phyloP scores from a whole-genome alignment of 2,329 filamentous ascomycete genomes.

The Macrophomina pseudophaseolina region DNA sequence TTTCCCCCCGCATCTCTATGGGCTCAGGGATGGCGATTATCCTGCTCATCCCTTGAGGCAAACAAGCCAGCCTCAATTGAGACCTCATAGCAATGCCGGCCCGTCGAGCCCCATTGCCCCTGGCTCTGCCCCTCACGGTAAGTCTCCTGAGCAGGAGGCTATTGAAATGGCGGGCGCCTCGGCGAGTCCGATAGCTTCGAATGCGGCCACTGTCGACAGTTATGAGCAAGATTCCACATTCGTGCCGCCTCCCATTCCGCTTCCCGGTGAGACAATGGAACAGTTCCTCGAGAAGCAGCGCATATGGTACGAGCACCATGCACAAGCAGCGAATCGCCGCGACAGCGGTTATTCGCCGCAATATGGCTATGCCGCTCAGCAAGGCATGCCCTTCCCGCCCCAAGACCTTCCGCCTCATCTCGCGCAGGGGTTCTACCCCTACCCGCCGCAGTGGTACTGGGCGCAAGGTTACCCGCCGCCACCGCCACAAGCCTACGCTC shows the following conservation, averaged over 20 bases:
- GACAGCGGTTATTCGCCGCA: constrained; percentile 22
- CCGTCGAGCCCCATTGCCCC: constrained; percentile 8
- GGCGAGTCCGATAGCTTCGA: neutral
- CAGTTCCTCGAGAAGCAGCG: constrained; percentile 17
- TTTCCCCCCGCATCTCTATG: constrained; percentile 12
- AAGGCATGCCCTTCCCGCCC: constrained; percentile 1
- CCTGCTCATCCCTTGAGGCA: neutral
- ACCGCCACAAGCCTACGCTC: constrained; percentile 1
- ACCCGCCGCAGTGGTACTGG: constrained; percentile 18
- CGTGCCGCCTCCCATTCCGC: constrained; percentile 5
- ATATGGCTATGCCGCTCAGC: neutral
- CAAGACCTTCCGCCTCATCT: neutral
- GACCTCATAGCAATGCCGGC: neutral
- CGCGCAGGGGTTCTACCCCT: constrained; percentile 9
- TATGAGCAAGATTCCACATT: neutral
- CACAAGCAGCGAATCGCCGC: neutral
- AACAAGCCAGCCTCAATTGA: constrained; percentile 10
- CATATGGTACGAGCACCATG: constrained; percentile 15
- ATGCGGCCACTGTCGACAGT: constrained; percentile 7
- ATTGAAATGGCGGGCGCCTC: neutral
- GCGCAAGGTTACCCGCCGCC: neutral
- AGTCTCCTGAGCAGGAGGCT: neutral
- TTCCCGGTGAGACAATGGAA: constrained; percentile 11
- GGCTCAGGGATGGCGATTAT: constrained; percentile 6
- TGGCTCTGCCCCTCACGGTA: neutral